Conservation (phyloP, 371 early-diverging fungal genomes). For the Mortierella sp. region DNA sequence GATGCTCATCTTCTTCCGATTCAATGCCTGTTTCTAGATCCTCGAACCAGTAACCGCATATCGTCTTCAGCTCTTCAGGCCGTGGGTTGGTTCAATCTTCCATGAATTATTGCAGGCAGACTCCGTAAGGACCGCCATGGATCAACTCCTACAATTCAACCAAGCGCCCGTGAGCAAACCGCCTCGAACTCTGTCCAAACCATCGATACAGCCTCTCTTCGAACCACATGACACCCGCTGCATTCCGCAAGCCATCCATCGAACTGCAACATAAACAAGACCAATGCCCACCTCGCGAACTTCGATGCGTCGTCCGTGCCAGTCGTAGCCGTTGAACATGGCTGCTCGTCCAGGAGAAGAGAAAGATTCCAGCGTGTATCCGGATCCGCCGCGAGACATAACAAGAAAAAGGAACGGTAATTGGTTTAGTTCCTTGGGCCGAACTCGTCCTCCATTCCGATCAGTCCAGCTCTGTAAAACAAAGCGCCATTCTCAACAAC, state of each 20-base stretch:
- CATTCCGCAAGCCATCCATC: slow-evolving; percentile 10
- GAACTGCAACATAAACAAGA: slow-evolving; percentile 17
- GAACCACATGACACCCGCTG: neutral
- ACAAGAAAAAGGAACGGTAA: slow-evolving; percentile 15
- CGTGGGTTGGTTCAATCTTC: neutral
- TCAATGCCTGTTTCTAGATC: neutral
- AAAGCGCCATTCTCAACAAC: slow-evolving; percentile 8
- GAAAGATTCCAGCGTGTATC: slow-evolving; percentile 1
- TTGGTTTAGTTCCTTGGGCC: slow-evolving; percentile 13
- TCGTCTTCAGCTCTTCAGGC: neutral
- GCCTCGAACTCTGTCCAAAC: slow-evolving; percentile 1
- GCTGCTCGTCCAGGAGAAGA: slow-evolving; percentile 49
- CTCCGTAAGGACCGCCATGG: neutral
- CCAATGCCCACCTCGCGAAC: slow-evolving; percentile 78
- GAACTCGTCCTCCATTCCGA: slow-evolving; percentile 12
- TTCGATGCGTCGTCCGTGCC: slow-evolving; percentile 81
- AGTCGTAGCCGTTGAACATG: slow-evolving; percentile 82
- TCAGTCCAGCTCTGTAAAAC: neutral
- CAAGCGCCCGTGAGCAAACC: neutral
- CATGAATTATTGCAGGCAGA: neutral
- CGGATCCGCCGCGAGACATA: slow-evolving; percentile 15
- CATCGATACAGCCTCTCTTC: neutral
- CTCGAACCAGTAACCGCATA: neutral
- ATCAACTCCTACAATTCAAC: neutral
- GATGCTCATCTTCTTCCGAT: neutral